Conservation (phyloP, 768 basidiomycete genomes). For the Hericium erinaceus region DNA sequence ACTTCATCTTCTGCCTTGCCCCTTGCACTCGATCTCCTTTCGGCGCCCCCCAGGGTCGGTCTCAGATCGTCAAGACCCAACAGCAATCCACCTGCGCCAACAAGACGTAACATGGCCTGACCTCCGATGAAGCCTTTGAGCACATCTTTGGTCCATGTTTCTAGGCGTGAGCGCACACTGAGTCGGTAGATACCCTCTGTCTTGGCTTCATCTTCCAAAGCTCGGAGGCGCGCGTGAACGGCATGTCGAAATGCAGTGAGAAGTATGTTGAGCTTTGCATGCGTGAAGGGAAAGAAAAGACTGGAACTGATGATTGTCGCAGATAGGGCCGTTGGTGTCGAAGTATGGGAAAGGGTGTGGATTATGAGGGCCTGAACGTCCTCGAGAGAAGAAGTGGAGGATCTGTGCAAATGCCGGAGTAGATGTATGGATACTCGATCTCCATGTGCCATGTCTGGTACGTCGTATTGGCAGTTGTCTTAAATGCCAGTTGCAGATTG, state of each 20-base stretch:
- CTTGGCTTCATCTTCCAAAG: slow-evolving; percentile 24
- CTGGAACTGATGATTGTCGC: slow-evolving; percentile 49
- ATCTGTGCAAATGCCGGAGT: slow-evolving; percentile 42
- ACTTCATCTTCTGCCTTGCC: slow-evolving; percentile 52
- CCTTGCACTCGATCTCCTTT: slow-evolving; percentile 23
- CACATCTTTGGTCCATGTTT: slow-evolving; percentile 42
- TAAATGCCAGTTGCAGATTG: too few relatives aligned
- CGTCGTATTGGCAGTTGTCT: too few relatives aligned
- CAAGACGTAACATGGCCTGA: slow-evolving; percentile 49
- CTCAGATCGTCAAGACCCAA: slow-evolving; percentile 52
- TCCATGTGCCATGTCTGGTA: slow-evolving; percentile 1
- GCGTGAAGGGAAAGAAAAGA: slow-evolving; percentile 39
- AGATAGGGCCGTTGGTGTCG: slow-evolving; percentile 47
- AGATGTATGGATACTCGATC: slow-evolving; percentile 34
- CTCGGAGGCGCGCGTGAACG: slow-evolving; percentile 40
- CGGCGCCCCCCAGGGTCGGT: slow-evolving; percentile 20
- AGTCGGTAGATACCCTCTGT: slow-evolving; percentile 15
- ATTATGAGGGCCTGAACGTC: slow-evolving; percentile 48
- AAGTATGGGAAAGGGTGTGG: slow-evolving; percentile 44
- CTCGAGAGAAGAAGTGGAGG: slow-evolving; percentile 33
- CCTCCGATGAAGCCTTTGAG: slow-evolving; percentile 59
- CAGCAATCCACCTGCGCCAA: slow-evolving; percentile 55
- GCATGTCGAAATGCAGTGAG: slow-evolving; percentile 52
- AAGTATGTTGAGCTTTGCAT: slow-evolving; percentile 40
- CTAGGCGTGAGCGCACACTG: slow-evolving; percentile 10